Conservation (phyloP, 768 basidiomycete species). For the Lactifluus volemus region DNA sequence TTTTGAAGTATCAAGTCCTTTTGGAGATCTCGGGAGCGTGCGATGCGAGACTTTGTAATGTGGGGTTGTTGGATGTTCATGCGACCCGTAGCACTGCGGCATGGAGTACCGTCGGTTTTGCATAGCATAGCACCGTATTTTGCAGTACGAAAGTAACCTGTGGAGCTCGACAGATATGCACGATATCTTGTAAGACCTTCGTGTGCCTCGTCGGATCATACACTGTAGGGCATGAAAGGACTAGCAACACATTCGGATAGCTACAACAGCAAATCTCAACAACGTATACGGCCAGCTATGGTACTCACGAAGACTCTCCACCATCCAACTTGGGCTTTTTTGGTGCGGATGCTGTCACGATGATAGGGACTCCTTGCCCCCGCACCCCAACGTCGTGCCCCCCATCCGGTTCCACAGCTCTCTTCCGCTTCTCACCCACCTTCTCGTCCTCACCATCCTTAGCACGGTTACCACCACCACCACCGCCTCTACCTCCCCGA, state of each 20-base stretch:
- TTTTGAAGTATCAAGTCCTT: no score
- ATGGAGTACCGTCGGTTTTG: neutral
- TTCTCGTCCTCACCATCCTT: slow-evolving; percentile 32
- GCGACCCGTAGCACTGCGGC: neutral
- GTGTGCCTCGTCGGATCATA: neutral
- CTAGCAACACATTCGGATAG: slow-evolving; percentile 5
- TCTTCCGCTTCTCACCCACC: slow-evolving; percentile 67
- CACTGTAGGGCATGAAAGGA: neutral
- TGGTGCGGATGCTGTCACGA: slow-evolving; percentile 22
- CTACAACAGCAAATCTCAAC: slow-evolving; percentile 4
- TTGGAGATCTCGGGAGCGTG: no score
- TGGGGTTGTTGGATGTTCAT: neutral
- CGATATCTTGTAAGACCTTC: neutral
- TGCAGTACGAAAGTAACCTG: neutral
- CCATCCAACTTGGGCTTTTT: slow-evolving; percentile 39
- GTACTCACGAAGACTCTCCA: slow-evolving; percentile 12
- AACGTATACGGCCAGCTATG: neutral
- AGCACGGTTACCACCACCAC: slow-evolving; percentile 18
- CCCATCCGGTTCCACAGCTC: slow-evolving; percentile 70
- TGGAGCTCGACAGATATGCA: neutral
- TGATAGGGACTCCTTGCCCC: slow-evolving; percentile 48
- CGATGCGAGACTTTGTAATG: neutral
- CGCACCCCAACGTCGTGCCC: slow-evolving; percentile 60
- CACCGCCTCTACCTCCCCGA: slow-evolving; percentile 18
- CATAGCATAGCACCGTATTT: neutral